These are phyloP conservation scores for Venturia aucupariae DNA, from an alignment of 2,329 filamentous ascomycete genomes.

Conservation along the genomic window DNA sequence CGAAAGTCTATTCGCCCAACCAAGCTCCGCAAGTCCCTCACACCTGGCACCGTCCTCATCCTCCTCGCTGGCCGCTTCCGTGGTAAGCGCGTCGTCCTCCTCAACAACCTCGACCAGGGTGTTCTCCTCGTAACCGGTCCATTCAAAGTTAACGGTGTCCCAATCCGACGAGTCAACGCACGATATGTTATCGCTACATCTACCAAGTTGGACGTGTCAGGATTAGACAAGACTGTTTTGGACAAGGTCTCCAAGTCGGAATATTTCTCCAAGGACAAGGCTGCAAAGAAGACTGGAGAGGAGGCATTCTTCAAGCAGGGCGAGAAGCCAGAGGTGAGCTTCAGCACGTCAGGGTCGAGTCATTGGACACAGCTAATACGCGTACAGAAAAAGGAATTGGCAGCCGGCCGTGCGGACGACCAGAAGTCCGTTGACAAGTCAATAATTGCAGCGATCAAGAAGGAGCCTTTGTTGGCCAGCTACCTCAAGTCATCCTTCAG, in stretches of 20 bases:
- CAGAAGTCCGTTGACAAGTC: constrained; percentile 99
- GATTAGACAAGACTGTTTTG: constrained; percentile 61
- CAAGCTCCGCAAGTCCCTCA: constrained; percentile 78
- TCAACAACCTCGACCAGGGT: constrained; percentile 95
- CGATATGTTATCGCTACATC: constrained; percentile 90
- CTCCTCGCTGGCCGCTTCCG: constrained; percentile 99
- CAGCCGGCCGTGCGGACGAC: constrained; percentile 84
- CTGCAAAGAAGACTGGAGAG: constrained; percentile 89
- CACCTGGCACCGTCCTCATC: constrained; percentile 94
- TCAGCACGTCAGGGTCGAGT: constrained; percentile 5
- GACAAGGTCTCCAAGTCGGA: constrained; percentile 73
- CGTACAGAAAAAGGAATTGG: constrained; percentile 88
- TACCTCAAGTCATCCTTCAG: constrained; percentile 96
- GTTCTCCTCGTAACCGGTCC: constrained; percentile 96
- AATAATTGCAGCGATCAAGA: constrained; percentile 92
- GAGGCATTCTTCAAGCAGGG: constrained; percentile 99
- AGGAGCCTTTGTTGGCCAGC: constrained; percentile 85
- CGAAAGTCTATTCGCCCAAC: constrained; percentile 89
- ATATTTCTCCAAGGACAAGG: constrained; percentile 97
- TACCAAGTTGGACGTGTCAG: constrained; percentile 72
- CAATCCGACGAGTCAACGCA: constrained; percentile 85
- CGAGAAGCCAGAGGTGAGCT: constrained; percentile 88
- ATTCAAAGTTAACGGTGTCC: constrained; percentile 99
- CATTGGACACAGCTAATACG: background rate
- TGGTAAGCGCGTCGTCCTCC: constrained; percentile 98